A percentile compares a stretch with the other conserved stretches of the same genome.
Evolutionary conservation across 345 rosid genomes (phyloP).

Genomic region (Gossypium raimondii): DNA sequence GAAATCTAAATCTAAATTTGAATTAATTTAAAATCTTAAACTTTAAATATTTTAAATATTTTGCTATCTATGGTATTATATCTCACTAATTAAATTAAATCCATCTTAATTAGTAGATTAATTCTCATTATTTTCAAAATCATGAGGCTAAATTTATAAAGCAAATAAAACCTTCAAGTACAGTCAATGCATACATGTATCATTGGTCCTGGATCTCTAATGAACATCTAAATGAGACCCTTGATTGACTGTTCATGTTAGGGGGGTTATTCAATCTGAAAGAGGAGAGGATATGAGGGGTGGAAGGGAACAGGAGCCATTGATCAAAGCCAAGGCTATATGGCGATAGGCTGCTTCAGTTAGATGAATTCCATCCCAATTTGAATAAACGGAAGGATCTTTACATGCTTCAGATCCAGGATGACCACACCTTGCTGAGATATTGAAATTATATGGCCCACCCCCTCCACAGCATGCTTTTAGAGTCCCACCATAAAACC

Average conservation of each 20-base stretch:
- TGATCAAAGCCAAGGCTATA: conserved; percentile 40
- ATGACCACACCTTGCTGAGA: conserved; percentile 47
- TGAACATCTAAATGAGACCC: neutral
- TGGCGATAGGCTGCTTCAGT: conserved; percentile 65
- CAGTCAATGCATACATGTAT: neutral
- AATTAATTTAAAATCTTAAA: too few species aligned
- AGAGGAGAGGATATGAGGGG: conserved; percentile 15
- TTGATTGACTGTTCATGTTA: neutral
- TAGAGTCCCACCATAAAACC: conserved; percentile 35
- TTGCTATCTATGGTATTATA: neutral
- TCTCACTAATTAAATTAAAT: neutral
- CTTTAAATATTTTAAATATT: too few species aligned
- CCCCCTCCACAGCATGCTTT: conserved; percentile 67
- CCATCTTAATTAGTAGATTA: neutral
- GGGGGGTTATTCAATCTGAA: neutral
- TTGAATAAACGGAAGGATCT: conserved; percentile 41
- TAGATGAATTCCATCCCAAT: conserved; percentile 73
- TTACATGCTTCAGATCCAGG: conserved; percentile 43
- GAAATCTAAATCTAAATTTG: too few species aligned
- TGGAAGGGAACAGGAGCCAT: conserved; percentile 30
- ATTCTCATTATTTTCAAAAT: neutral
- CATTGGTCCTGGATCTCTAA: neutral
- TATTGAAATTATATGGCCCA: conserved; percentile 55
- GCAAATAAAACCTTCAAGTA: neutral
- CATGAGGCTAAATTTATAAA: neutral